Evolutionary conservation across 140 eudicot genomes (phyloP), one percentile per base, ranked within the genome.

Genomic region (Bidens hawaiensis): DNA sequence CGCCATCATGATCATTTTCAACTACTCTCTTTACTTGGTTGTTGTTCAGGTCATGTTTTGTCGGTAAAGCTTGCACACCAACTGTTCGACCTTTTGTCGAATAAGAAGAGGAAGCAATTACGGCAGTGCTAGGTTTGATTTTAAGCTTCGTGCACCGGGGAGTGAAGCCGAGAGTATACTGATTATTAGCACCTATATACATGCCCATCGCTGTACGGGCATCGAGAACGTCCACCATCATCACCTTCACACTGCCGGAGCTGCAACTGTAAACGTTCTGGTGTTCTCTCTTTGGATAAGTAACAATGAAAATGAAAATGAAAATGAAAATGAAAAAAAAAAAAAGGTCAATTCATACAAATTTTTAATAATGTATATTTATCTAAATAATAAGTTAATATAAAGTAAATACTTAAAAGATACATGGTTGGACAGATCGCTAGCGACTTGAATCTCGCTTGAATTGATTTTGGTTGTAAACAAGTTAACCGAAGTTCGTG

Each of bases 11-110:
- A 22, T 23, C 30, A 31, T n/a, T 36, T 14, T 58, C n/a, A 25
- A 47, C n/a, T n/a, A n/a, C 60, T 60, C 33, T 2, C 4, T 47
- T 70, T 46, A 23, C 21, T 47, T 60, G 17, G n/a, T n/a, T n/a
- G n/a, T n/a, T n/a, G n/a, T n/a, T n/a, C 42, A n/a, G 30, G 48
- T 45, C 51, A 33, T 56, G 41, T 31, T 34, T 61, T 56, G 21
- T 38, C 15, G 27, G 41, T 18, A 71, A 27, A 19, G 63, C 45
- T 33, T 15, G 62, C 74, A 54, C 73, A 64, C 83, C 83, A 73
- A 51, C 53, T 78, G 82, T 77, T 77, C 70, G 82, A 77, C 71
- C 48, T 45, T 66, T 13, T 26, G 83, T 18, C 60, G 27, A 28
- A 2, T 36, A 46, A 48, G 63, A 34, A 51, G 57, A 41, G 28